Evolutionary conservation across 169 alveolate genomes (phyloP), one percentile per base, ranked within the genome.

Genomic region (Cryptosporidium tyzzeri): DNA sequence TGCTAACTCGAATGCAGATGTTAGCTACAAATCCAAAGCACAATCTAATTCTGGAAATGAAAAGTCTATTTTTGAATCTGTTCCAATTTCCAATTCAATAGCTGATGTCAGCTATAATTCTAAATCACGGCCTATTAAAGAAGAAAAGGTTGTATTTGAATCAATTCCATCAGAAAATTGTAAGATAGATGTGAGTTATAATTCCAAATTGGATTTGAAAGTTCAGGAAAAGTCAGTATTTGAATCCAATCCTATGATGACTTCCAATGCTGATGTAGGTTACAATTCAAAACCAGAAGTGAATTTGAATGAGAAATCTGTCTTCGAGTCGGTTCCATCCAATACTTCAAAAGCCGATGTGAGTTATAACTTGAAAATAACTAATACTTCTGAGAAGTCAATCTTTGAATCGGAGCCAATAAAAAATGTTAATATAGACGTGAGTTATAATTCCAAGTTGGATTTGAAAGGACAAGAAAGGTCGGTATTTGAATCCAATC

Each of bases 101-200:
- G 86, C 86, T 23, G 86, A 73, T 41, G 71, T 21, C 51, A 59
- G 70, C 2, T 73, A 73, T 26, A 51, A 58, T 29, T 71, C 85
- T n/a, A 71, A 71, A 51, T 16, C 44, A 26, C 41, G 6, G 18
- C 26, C 44, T 29, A 35, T 14, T 8, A 58, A 2, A 41, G 71
- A 73, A n/a, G 86, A 73, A 39, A 73, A 73, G 29, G 12, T 62
- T 31, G 9, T 55, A 31, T 73, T 31, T 26, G 86, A 73, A 21
- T 73, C 70, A 29, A 5, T 31, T 51, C 86, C 86, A 16, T n/a
- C 51, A 3, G 70, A 55, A 6, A 31, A 37, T 6, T 55, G 70
- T 9, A 31, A n/a, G 39, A 53, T 70, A 33, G 86, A 73, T 21
- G 71, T n/a, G 29, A 73, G 71, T 9, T 73, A 73, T 73, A 39